Percentiles rank a stretch among this genome's conserved stretches.
phyloP scores from a whole-genome alignment of 768 basidiomycete species.

The Boletales sp. region DNA sequence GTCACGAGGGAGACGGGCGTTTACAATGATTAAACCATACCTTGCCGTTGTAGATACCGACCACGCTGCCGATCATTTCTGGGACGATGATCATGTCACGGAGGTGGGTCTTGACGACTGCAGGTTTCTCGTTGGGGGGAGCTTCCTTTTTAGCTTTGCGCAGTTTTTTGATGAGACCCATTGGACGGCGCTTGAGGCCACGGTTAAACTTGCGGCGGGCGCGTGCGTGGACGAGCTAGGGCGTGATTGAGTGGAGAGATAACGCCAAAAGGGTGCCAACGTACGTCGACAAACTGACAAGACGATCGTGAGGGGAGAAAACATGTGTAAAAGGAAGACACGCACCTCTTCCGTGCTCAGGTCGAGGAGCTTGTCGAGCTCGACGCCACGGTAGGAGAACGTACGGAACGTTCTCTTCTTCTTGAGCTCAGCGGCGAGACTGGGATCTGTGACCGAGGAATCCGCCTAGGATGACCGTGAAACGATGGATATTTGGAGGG shows the following conservation, averaged over 20 bases:
- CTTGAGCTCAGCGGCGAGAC: constrained; percentile 95
- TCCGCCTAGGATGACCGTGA: constrained; percentile 56
- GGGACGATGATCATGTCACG: constrained; percentile 99
- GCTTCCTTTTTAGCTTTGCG: constrained; percentile 99
- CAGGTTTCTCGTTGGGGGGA: constrained; percentile 98
- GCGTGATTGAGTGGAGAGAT: not conserved
- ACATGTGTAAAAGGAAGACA: not conserved
- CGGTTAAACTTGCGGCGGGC: constrained; percentile 98
- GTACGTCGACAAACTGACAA: constrained; percentile 73
- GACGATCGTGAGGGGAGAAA: not conserved
- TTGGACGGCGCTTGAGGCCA: constrained; percentile 96
- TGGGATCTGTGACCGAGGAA: constrained; percentile 80
- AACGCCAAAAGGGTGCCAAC: constrained; percentile 6
- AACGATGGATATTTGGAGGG: not conserved
- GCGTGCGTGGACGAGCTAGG: constrained; percentile 95
- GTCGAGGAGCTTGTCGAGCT: constrained; percentile 97
- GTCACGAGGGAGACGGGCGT: not conserved
- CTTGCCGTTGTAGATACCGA: constrained; percentile 99
- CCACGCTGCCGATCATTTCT: constrained; percentile 98
- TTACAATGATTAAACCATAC: constrained; percentile 37
- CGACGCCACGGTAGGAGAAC: constrained; percentile 97
- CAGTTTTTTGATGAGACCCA: constrained; percentile 99
- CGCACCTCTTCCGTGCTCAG: constrained; percentile 92
- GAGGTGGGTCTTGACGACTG: constrained; percentile 98
- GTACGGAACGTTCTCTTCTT: constrained; percentile 99